phyloP scores from a whole-genome alignment of 768 basidiomycete genomes.

The Suillus sp. region DNA sequence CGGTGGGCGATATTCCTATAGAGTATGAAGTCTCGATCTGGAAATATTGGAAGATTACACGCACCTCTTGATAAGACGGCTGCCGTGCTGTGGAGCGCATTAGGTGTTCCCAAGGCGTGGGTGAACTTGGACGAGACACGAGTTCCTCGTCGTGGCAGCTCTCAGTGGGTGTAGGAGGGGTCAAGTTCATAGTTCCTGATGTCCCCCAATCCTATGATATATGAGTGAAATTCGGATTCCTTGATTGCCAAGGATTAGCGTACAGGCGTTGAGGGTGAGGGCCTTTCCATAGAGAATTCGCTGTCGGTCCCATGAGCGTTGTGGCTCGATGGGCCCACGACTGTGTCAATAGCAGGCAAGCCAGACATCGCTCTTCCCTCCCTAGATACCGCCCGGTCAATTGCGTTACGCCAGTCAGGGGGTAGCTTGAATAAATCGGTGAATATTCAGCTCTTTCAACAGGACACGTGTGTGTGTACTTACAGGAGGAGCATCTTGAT shows the following conservation, averaged over 20 bases:
- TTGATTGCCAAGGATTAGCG: constrained; percentile 31
- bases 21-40: constrained; percentile 12
- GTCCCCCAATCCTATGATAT: constrained; percentile 35
- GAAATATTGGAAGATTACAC: constrained; percentile 11
- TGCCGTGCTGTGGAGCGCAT: constrained; percentile 11
- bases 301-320: constrained; percentile 26
- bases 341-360: constrained; percentile 35
- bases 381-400: constrained; percentile 35
- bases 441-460: constrained; percentile 14
- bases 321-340: constrained; percentile 33
- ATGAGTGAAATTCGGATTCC: constrained; percentile 26
- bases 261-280: constrained; percentile 38
- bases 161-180: constrained; percentile 38
- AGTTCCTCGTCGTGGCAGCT: constrained; percentile 35
- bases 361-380: constrained; percentile 29
- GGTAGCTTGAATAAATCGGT: constrained; percentile 28
- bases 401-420: constrained; percentile 39
- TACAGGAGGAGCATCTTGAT: constrained; percentile 35
- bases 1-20: constrained; percentile 57
- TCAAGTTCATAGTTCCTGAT: constrained; percentile 32
- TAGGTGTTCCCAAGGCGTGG: constrained; percentile 36
- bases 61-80: constrained; percentile 25
- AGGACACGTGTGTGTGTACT: constrained; percentile 17
- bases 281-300: constrained; percentile 31
- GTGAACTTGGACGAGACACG: constrained; percentile 37